A percentile compares a stretch with the other conserved stretches of the same genome.
These are phyloP conservation scores for Canna indica DNA, from an alignment of 176 grass and related monocot species.

Conservation along the genomic window DNA sequence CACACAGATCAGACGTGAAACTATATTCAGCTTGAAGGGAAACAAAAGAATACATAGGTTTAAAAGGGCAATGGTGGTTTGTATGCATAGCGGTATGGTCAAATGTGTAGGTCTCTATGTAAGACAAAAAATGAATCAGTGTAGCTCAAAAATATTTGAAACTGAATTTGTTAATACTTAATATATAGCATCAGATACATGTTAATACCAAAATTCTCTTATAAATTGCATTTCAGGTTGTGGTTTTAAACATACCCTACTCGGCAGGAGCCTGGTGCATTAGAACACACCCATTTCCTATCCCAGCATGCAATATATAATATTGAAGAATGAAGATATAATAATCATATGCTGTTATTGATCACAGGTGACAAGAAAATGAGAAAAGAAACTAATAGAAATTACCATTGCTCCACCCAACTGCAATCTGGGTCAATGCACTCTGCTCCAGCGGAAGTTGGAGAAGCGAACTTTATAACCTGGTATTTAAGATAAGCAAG, in stretches of 20 bases:
- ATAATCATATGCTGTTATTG: background rate
- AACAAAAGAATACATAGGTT: background rate
- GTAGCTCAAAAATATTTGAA: no score
- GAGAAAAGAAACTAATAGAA: background rate
- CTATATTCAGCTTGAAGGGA: background rate
- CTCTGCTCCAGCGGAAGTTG: constrained; percentile 81
- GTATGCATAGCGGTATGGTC: no score
- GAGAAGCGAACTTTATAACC: constrained; percentile 89
- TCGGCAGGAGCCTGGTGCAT: background rate
- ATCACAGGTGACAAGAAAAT: background rate
- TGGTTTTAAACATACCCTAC: background rate
- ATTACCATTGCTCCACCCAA: constrained; percentile 91
- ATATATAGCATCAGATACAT: no score
- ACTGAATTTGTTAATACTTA: background rate
- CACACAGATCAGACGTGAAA: background rate
- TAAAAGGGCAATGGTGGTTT: background rate
- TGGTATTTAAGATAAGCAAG: constrained; percentile 35
- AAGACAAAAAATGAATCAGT: no score
- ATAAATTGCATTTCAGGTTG: background rate
- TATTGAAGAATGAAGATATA: background rate
- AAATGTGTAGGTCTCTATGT: no score
- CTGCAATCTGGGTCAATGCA: constrained; percentile 79
- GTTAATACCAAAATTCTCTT: background rate
- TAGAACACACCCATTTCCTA: background rate
- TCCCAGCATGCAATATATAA: background rate